Percentiles rank a stretch among this genome's conserved stretches.
phyloP scores from a whole-genome alignment of 2,329 filamentous ascomycete genomes.

The Pseudonectria buxi region DNA sequence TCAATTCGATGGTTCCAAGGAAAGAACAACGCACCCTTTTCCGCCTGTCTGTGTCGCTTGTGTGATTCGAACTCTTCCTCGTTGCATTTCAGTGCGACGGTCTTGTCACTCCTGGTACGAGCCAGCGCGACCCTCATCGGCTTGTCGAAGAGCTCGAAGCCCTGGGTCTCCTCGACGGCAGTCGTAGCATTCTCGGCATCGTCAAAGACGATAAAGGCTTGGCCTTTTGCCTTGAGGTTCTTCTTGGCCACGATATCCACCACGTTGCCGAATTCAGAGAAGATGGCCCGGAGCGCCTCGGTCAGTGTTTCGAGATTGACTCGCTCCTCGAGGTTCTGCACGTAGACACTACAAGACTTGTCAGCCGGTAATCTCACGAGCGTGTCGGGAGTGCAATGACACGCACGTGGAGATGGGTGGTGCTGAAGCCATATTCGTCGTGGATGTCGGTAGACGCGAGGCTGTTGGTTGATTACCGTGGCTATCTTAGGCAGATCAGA shows the following conservation, averaged over 20 bases:
- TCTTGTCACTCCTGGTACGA: constrained; percentile 79
- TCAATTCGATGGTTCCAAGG: neutral
- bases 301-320: constrained; percentile 75
- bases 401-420: constrained; percentile 60
- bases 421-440: constrained; percentile 30
- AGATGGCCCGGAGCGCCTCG: constrained; percentile 67
- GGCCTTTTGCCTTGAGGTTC: constrained; percentile 86
- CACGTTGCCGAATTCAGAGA: constrained; percentile 81
- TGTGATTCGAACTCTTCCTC: constrained; percentile 81
- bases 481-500: no score
- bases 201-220: constrained; percentile 92
- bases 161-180: constrained; percentile 84
- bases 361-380: constrained; percentile 32
- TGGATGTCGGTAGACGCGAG: no score
- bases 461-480: no score
- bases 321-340: constrained; percentile 85
- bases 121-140: constrained; percentile 81
- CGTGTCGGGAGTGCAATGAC: constrained; percentile 66
- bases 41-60: constrained; percentile 74
- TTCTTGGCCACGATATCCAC: constrained; percentile 82
- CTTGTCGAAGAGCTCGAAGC: constrained; percentile 89
- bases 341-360: constrained; percentile 48
- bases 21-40: constrained; percentile 64
- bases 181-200: constrained; percentile 67
- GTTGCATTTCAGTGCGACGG: constrained; percentile 65